Percentiles rank a stretch among this genome's conserved stretches.
Evolutionary conservation across 2,329 filamentous ascomycete species (phyloP).

Genomic region (Neonectria sp.): DNA sequence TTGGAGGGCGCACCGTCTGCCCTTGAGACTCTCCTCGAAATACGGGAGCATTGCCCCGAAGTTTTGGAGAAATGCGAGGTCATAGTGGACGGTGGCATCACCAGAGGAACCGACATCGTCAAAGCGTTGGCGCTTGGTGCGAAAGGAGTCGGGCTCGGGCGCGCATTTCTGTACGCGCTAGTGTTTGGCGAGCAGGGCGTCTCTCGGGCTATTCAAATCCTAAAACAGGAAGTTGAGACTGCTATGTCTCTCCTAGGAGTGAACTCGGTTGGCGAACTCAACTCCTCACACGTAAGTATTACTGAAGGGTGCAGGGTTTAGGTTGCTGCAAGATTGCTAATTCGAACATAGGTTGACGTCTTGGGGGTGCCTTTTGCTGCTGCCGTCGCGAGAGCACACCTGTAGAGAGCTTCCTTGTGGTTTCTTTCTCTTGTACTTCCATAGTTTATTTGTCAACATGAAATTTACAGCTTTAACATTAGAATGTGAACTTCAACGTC

Average conservation of each 20-base stretch:
- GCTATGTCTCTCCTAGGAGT: constrained; percentile 13
- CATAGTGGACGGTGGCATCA: constrained; percentile 20
- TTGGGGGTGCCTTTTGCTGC: not conserved
- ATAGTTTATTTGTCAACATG: too few relatives aligned
- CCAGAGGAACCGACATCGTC: constrained; percentile 21
- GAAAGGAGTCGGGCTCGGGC: constrained; percentile 20
- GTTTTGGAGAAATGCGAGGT: constrained; percentile 12
- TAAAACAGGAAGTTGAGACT: constrained; percentile 14
- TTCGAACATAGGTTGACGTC: not conserved
- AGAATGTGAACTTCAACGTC: too few relatives aligned
- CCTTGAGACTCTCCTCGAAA: constrained; percentile 19
- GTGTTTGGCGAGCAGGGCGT: constrained; percentile 14
- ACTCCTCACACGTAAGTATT: constrained; percentile 11
- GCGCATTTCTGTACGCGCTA: constrained; percentile 17
- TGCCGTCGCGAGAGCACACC: not conserved
- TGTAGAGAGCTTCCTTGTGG: not conserved
- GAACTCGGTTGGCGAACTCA: constrained; percentile 10
- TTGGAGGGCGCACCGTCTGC: constrained; percentile 17
- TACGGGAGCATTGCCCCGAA: constrained; percentile 13
- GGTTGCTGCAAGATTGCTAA: not conserved
- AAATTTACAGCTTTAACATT: too few relatives aligned
- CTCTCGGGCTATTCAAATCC: not conserved
- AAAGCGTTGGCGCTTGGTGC: constrained; percentile 27
- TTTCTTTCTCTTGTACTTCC: too few relatives aligned
- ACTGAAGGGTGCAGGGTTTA: too few relatives aligned